Evolutionary conservation across 176 grass and related monocot genomes (phyloP).

Genomic region (Phragmites australis): DNA sequence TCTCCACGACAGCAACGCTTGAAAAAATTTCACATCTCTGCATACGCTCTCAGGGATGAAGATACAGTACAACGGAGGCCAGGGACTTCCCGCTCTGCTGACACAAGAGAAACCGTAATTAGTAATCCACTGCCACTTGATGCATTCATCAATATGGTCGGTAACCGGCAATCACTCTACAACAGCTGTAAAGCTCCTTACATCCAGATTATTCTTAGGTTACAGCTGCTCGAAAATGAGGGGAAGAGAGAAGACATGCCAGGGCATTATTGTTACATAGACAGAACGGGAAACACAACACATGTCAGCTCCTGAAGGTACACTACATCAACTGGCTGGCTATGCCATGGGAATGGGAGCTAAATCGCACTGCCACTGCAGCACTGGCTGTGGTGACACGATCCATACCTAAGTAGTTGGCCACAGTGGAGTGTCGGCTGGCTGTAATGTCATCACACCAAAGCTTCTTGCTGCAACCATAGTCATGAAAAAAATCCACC

Average conservation of each 20-base stretch:
- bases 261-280: constrained; percentile 47
- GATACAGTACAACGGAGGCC: not conserved
- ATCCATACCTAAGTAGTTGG: constrained; percentile 49
- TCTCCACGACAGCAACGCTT: not conserved
- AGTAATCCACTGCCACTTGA: not conserved
- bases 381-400: constrained; percentile 25
- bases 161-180: constrained; percentile 31
- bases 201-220: constrained; percentile 48
- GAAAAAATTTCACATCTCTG: not conserved
- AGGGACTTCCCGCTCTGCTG: too few species aligned
- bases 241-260: constrained; percentile 12
- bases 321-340: constrained; percentile 40
- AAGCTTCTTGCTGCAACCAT: constrained; percentile 41
- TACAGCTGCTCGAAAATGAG: constrained; percentile 36
- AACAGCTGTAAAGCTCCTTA: constrained; percentile 37
- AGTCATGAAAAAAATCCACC: not conserved
- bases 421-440: constrained; percentile 38
- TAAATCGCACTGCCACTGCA: not conserved
- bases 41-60: not conserved
- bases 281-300: constrained; percentile 38
- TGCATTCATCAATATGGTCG: constrained; percentile 30
- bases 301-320: constrained; percentile 42
- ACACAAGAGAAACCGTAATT: not conserved
- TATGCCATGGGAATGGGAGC: constrained; percentile 24
- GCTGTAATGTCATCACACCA: constrained; percentile 18